A percentile compares a stretch with the other conserved stretches of the same genome.
Evolutionary conservation across 129 eudicot species (phyloP).

Genomic region (Silybum marianum): DNA sequence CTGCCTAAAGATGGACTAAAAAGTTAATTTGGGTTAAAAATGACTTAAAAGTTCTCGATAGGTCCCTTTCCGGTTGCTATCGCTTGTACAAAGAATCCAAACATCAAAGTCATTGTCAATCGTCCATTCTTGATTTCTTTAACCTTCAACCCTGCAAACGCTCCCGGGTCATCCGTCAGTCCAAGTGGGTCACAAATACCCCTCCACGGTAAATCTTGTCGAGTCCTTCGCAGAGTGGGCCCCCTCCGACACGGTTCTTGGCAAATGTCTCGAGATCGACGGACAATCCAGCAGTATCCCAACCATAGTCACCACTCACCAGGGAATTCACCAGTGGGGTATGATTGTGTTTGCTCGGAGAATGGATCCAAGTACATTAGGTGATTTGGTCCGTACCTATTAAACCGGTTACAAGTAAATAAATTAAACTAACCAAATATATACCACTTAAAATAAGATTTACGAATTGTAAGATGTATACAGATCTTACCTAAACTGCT

Average conservation of each 20-base stretch:
- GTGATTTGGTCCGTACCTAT: conserved; percentile 65
- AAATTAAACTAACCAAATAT: background rate
- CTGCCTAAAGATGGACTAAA: no score
- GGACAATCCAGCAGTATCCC: no score
- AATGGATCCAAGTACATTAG: no score
- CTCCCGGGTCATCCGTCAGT: conserved; percentile 62
- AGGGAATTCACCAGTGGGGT: no score
- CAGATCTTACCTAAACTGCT: no score
- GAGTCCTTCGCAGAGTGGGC: conserved; percentile 68
- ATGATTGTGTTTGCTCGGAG: no score
- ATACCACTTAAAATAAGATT: background rate
- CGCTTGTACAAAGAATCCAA: conserved; percentile 73
- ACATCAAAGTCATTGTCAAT: conserved; percentile 61
- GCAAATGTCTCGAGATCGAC: no score
- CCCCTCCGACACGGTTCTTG: conserved; percentile 61
- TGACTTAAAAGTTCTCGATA: conserved; percentile 43
- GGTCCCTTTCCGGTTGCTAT: conserved; percentile 76
- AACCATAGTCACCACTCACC: no score
- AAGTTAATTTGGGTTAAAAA: no score
- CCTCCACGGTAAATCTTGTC: conserved; percentile 67
- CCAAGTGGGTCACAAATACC: conserved; percentile 70
- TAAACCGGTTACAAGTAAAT: background rate
- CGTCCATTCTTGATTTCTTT: conserved; percentile 70
- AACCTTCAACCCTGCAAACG: conserved; percentile 69
- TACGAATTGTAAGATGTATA: no score